A percentile compares a stretch with the other conserved stretches of the same genome.
Evolutionary conservation across 1,284 basidiomycete species (phyloP).

Genomic region (Cerioporus squamosus): DNA sequence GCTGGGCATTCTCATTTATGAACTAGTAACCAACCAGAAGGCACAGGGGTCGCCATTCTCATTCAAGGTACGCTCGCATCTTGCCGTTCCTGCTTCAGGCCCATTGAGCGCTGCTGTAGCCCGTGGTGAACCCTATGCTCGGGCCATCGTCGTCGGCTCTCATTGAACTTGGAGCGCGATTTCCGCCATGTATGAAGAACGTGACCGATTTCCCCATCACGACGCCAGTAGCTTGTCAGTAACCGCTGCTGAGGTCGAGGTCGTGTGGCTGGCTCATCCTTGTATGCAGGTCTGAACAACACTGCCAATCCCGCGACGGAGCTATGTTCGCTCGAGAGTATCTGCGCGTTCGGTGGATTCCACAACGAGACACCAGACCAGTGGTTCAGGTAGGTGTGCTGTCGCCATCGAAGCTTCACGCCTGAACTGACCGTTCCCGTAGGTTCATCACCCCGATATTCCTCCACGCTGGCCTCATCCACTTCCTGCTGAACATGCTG

Average conservation of each 20-base stretch:
- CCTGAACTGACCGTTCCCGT: background rate
- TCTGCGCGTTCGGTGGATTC: conserved; percentile 92
- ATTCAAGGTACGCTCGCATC: conserved; percentile 60
- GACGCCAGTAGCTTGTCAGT: conserved; percentile 68
- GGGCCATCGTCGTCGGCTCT: conserved; percentile 87
- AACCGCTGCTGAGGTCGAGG: background rate
- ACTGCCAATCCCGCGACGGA: conserved; percentile 72
- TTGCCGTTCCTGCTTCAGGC: background rate
- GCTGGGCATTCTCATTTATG: conserved; percentile 77
- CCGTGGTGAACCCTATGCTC: conserved; percentile 85
- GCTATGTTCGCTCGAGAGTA: conserved; percentile 77
- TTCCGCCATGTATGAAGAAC: conserved; percentile 87
- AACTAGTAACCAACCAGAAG: conserved; percentile 74
- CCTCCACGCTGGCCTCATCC: conserved; percentile 90
- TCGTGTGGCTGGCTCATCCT: background rate
- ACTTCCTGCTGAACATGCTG: conserved; percentile 88
- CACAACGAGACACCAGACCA: conserved; percentile 75
- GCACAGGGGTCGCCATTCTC: conserved; percentile 82
- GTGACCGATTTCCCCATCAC: conserved; percentile 65
- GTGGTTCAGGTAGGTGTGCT: conserved; percentile 70
- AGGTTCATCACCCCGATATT: conserved; percentile 90
- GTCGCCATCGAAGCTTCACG: background rate
- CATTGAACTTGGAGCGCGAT: conserved; percentile 91
- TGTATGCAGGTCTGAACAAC: conserved; percentile 66
- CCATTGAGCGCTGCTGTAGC: conserved; percentile 26